phyloP scores from a whole-genome alignment of 2,329 filamentous ascomycete genomes.

The Cladosporium sphaerospermum region DNA sequence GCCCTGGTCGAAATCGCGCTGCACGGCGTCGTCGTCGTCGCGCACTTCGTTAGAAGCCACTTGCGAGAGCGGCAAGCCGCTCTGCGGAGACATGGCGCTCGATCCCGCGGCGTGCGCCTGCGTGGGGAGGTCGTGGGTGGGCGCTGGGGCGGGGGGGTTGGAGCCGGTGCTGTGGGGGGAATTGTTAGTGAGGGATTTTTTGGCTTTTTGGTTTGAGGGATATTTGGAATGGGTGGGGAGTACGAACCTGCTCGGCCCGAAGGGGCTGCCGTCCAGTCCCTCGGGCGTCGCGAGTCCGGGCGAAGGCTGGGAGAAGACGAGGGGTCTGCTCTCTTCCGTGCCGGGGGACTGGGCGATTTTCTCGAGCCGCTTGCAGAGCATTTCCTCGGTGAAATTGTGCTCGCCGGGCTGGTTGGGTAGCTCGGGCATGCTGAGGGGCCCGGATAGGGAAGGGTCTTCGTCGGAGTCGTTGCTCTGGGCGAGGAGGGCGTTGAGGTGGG shows the following conservation, averaged over 20 bases:
- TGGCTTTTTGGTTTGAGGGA: neutral
- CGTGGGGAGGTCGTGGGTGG: slow-evolving; percentile 1
- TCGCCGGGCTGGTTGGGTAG: slow-evolving; percentile 28
- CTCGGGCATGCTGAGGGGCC: slow-evolving; percentile 32
- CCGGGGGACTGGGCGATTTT: slow-evolving; percentile 30
- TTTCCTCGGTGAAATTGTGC: slow-evolving; percentile 32
- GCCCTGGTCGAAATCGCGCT: slow-evolving; percentile 25
- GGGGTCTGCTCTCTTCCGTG: slow-evolving; percentile 23
- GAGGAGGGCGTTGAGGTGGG: slow-evolving; percentile 28
- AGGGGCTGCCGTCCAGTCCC: slow-evolving; percentile 4
- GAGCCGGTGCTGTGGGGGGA: neutral
- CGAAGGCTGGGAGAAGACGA: slow-evolving; percentile 24
- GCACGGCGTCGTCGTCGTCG: slow-evolving; percentile 16
- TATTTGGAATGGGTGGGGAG: no score
- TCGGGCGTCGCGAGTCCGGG: slow-evolving; percentile 26
- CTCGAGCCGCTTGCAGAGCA: slow-evolving; percentile 26
- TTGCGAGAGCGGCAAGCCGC: slow-evolving; percentile 4
- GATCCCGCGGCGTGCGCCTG: neutral
- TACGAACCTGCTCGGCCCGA: no score
- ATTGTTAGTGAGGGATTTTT: neutral
- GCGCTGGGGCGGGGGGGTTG: neutral
- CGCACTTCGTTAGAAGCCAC: slow-evolving; percentile 6
- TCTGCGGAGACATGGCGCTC: slow-evolving; percentile 8
- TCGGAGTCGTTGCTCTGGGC: slow-evolving; percentile 24
- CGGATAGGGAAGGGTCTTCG: slow-evolving; percentile 28